phyloP scores from a whole-genome alignment of 768 basidiomycete species.

The Mycena vitilis region DNA sequence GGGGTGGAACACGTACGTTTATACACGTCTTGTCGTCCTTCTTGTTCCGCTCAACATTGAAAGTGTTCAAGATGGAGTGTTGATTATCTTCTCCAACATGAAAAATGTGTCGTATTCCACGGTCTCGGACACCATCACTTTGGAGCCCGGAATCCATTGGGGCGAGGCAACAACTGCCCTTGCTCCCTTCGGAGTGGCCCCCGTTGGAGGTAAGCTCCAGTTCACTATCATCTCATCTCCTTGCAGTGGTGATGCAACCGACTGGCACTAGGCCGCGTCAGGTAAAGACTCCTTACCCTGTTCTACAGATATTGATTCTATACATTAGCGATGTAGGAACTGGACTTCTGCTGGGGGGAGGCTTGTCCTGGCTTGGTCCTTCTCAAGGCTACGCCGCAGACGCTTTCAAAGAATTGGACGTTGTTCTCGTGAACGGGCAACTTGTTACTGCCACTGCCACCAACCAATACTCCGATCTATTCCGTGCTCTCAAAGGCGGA shows the following conservation, averaged over 20 bases:
- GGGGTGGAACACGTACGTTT: constrained; percentile 38
- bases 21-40: background rate
- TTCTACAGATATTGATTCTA: background rate
- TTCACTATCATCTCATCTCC: too few species aligned
- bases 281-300: constrained; percentile 11
- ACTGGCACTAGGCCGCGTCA: constrained; percentile 30
- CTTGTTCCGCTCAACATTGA: constrained; percentile 16
- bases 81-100: constrained; percentile 40
- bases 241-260: background rate
- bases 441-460: constrained; percentile 55
- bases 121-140: constrained; percentile 49
- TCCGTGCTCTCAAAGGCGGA: constrained; percentile 58
- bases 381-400: constrained; percentile 55
- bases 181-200: constrained; percentile 53
- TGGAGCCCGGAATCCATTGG: constrained; percentile 58
- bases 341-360: constrained; percentile 57
- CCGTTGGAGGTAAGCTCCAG: constrained; percentile 47
- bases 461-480: constrained; percentile 56
- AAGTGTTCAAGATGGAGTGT: constrained; percentile 42
- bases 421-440: constrained; percentile 55
- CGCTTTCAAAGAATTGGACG: constrained; percentile 51
- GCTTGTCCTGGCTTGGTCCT: constrained; percentile 53
- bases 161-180: constrained; percentile 50
- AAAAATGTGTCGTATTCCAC: constrained; percentile 47
- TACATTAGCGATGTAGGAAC: constrained; percentile 53